These are phyloP conservation scores for Ogataea neopini DNA, from an alignment of 805 yeast species.

Conservation along the genomic window DNA sequence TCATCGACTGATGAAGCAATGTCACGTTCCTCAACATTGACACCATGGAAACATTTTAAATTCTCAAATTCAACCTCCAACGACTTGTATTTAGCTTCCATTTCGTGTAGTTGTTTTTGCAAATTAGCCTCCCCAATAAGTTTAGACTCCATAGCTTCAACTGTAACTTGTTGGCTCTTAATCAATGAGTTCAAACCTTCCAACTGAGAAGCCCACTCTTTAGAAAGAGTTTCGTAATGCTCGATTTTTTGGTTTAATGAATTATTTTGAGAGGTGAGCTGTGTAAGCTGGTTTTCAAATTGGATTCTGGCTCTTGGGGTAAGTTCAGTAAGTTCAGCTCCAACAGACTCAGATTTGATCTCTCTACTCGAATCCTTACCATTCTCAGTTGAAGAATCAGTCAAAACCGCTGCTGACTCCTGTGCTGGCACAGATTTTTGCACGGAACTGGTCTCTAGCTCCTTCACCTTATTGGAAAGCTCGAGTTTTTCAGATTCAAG, in stretches of 20 bases:
- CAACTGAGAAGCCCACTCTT: conserved; percentile 52
- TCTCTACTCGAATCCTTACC: background rate
- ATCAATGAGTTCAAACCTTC: conserved; percentile 55
- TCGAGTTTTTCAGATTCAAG: conserved; percentile 43
- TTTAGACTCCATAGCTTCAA: conserved; percentile 42
- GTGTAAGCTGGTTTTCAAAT: conserved; percentile 37
- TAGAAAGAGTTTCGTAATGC: conserved; percentile 54
- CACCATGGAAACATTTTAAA: conserved; percentile 34
- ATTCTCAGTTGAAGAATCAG: background rate
- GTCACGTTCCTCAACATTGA: conserved; percentile 30
- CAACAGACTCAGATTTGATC: background rate
- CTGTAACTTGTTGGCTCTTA: conserved; percentile 50
- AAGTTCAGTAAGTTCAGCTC: conserved; percentile 2
- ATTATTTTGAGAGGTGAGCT: conserved; percentile 48
- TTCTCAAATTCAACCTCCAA: conserved; percentile 46
- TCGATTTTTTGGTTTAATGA: conserved; percentile 41
- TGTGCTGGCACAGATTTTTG: background rate
- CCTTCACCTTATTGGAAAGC: conserved; percentile 8
- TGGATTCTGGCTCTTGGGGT: conserved; percentile 21
- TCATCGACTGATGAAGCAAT: conserved; percentile 30
- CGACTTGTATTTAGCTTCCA: conserved; percentile 47
- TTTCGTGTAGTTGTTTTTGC: conserved; percentile 47
- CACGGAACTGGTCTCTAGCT: conserved; percentile 5
- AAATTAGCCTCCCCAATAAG: conserved; percentile 46
- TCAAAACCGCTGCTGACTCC: background rate